These are phyloP conservation scores for Botrytis pseudocinerea DNA, from an alignment of 2,329 filamentous ascomycete species.

Conservation along the genomic window DNA sequence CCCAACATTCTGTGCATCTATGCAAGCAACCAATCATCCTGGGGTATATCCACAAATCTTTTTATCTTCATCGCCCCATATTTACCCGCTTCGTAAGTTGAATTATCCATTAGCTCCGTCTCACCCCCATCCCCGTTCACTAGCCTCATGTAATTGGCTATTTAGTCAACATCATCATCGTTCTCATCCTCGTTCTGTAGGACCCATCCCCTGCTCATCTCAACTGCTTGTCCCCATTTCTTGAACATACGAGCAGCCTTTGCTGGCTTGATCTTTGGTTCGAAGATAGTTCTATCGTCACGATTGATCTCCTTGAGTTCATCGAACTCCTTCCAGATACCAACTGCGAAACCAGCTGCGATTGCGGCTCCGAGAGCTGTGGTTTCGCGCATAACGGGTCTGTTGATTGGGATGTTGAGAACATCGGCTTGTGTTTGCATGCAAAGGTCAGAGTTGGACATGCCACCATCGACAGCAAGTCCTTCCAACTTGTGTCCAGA, in stretches of 20 bases:
- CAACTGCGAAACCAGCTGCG: conserved; percentile 81
- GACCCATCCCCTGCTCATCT: conserved; percentile 75
- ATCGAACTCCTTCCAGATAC: conserved; percentile 73
- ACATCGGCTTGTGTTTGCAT: conserved; percentile 91
- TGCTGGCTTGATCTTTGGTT: conserved; percentile 60
- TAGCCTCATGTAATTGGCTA: not conserved
- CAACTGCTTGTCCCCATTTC: conserved; percentile 72
- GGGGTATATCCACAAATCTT: conserved; percentile 14
- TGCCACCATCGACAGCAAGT: conserved; percentile 83
- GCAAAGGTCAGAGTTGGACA: conserved; percentile 83
- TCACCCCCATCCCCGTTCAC: not conserved
- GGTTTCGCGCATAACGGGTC: conserved; percentile 86
- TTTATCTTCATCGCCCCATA: conserved; percentile 11
- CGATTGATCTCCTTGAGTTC: conserved; percentile 72
- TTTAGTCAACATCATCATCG: conserved; percentile 20
- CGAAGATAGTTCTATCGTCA: conserved; percentile 66
- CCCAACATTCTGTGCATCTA: conserved; percentile 4
- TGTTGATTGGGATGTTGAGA: conserved; percentile 76
- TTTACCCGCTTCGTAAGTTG: not conserved
- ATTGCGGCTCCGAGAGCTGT: conserved; percentile 87
- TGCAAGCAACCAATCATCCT: conserved; percentile 11
- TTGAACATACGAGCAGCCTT: conserved; percentile 63
- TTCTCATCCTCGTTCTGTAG: conserved; percentile 20
- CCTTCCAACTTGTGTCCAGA: conserved; percentile 72
- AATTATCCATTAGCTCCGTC: conserved; percentile 8